Conservation (phyloP, 2,329 filamentous ascomycete species). For the Graphilbum ipis-grandicollis region DNA sequence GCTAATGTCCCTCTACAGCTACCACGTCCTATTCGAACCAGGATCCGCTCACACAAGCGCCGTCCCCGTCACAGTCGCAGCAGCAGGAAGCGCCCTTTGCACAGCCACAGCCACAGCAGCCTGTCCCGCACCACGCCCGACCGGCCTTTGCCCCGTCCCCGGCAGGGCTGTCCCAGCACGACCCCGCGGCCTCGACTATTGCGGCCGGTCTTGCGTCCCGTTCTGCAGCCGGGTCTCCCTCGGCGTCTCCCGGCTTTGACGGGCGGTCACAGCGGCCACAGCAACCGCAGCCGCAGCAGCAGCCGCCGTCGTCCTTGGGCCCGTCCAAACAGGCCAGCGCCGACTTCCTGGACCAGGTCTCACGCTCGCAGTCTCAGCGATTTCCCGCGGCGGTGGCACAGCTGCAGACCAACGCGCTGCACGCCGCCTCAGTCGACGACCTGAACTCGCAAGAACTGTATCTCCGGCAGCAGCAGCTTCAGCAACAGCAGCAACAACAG, state of each 20-base stretch:
- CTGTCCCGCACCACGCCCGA: conserved; percentile 7
- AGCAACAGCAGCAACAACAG: conserved; percentile 11
- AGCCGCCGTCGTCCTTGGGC: no score
- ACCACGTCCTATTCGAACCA: no score
- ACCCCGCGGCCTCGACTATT: not conserved
- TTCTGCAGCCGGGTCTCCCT: conserved; percentile 8
- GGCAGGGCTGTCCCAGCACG: not conserved
- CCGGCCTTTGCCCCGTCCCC: not conserved
- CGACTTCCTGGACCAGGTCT: conserved; percentile 30
- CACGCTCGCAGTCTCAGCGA: conserved; percentile 34
- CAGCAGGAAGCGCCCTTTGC: conserved; percentile 13
- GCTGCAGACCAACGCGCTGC: conserved; percentile 13
- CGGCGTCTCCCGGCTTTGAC: conserved; percentile 10
- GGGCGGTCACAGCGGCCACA: conserved; percentile 15
- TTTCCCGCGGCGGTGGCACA: conserved; percentile 18
- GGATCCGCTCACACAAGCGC: no score
- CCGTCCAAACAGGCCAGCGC: conserved; percentile 10
- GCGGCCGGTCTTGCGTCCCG: not conserved
- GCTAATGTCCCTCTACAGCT: no score
- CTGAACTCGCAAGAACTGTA: conserved; percentile 14
- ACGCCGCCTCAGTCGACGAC: conserved; percentile 23
- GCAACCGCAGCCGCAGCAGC: not conserved
- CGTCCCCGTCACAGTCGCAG: conserved; percentile 14
- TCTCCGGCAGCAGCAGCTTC: conserved; percentile 2
- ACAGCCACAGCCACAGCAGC: conserved; percentile 15